Evolutionary conservation across 2,329 filamentous ascomycete species (phyloP).

Genomic region (Cercospora sp.): DNA sequence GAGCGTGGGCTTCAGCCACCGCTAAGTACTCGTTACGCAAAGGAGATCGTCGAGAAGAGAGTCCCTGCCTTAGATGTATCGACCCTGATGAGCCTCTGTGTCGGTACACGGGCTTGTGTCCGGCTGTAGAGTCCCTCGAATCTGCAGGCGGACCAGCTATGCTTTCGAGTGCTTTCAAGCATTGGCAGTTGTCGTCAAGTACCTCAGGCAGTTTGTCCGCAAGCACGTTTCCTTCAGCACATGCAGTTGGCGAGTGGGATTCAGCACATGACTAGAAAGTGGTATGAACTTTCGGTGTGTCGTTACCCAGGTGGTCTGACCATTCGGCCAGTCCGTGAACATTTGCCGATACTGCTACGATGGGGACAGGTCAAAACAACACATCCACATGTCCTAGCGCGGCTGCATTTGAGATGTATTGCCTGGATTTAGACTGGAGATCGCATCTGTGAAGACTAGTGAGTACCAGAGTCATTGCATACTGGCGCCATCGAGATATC

Average conservation of each 20-base stretch:
- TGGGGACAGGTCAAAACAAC: neutral
- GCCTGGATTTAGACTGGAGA: neutral
- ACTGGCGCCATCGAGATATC: neutral
- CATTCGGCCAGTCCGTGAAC: neutral
- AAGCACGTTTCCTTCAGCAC: neutral
- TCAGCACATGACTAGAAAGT: neutral
- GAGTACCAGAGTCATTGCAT: conserved; percentile 6
- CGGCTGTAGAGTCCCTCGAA: neutral
- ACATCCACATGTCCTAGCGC: neutral
- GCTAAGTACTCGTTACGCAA: neutral
- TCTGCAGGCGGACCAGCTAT: neutral
- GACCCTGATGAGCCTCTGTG: neutral
- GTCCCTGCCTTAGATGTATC: conserved; percentile 6
- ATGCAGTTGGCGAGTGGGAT: neutral
- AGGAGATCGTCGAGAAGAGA: neutral
- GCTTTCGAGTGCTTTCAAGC: neutral
- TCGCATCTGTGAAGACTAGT: neutral
- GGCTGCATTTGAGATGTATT: conserved; percentile 3
- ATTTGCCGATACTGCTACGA: neutral
- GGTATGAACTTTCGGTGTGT: neutral
- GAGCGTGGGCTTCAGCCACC: conserved; percentile 1
- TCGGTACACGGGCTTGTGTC: conserved; percentile 2
- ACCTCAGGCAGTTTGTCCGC: neutral
- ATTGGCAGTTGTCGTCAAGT: neutral
- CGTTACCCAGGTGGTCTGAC: neutral